Conservation (phyloP, 331 rosid genomes). For the Dryas integrifolia region DNA sequence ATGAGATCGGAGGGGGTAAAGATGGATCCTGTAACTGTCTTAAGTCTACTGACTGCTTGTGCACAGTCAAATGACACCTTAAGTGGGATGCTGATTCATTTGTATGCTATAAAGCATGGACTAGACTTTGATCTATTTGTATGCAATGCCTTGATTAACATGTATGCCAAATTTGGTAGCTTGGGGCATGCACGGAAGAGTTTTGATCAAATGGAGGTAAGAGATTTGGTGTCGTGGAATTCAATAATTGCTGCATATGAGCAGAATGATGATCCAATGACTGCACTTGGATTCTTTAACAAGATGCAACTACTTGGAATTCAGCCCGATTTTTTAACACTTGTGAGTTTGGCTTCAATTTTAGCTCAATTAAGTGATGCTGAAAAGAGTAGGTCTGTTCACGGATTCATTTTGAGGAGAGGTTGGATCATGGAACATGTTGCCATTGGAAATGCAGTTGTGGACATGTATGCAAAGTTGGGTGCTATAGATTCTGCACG, state of each 20-base stretch:
- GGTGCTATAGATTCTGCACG: constrained; percentile 38
- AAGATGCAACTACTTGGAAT: constrained; percentile 30
- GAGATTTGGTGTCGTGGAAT: constrained; percentile 54
- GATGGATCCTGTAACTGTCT: constrained; percentile 45
- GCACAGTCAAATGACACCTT: constrained; percentile 32
- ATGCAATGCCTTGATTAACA: constrained; percentile 47
- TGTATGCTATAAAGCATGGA: constrained; percentile 45
- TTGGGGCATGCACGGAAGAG: constrained; percentile 33
- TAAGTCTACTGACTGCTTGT: constrained; percentile 47
- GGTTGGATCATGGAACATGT: constrained; percentile 39
- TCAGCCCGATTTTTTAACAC: constrained; percentile 37
- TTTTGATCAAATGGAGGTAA: constrained; percentile 36
- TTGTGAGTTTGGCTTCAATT: constrained; percentile 49
- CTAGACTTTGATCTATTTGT: constrained; percentile 37
- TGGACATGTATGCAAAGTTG: constrained; percentile 50
- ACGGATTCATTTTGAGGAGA: constrained; percentile 42
- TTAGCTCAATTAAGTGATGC: constrained; percentile 36
- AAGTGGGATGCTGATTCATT: constrained; percentile 43
- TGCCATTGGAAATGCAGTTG: constrained; percentile 43
- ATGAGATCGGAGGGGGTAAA: constrained; percentile 39
- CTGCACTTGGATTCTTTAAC: constrained; percentile 34
- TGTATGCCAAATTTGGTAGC: constrained; percentile 50
- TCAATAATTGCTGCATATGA: constrained; percentile 45
- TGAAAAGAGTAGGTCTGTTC: constrained; percentile 31
- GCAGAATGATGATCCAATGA: constrained; percentile 37